These are phyloP conservation scores for Brasenia schreberi DNA, from an alignment of 164 flowering plant genomes.

Conservation along the genomic window DNA sequence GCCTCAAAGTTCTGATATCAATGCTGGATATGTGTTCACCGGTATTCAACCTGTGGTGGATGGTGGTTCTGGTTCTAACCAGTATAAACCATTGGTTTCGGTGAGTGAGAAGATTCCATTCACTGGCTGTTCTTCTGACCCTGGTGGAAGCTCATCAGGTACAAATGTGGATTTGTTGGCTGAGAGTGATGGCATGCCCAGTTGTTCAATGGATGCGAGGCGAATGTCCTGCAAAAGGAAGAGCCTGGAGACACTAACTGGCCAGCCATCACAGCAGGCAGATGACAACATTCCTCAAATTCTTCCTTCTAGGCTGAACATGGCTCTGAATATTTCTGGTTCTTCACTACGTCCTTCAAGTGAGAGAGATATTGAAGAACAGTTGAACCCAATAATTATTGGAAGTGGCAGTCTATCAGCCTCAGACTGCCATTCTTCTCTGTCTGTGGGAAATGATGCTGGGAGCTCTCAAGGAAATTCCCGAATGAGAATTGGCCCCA, in stretches of 20 bases:
- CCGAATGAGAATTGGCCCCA: constrained; percentile 20
- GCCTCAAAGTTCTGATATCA: constrained; percentile 12
- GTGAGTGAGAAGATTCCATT: constrained; percentile 19
- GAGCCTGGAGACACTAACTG: constrained; percentile 45
- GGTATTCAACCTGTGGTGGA: constrained; percentile 19
- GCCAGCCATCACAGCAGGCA: constrained; percentile 46
- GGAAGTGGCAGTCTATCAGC: constrained; percentile 18
- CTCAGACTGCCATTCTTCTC: constrained; percentile 21
- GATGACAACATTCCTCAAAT: constrained; percentile 36
- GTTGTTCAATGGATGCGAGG: constrained; percentile 41
- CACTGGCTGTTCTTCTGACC: constrained; percentile 24
- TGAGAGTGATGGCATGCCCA: constrained; percentile 38
- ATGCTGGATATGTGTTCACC: constrained; percentile 22
- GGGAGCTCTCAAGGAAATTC: constrained; percentile 30
- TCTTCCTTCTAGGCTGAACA: constrained; percentile 15
- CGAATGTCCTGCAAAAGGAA: constrained; percentile 66
- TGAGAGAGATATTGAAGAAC: constrained; percentile 16
- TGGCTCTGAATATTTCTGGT: constrained; percentile 16
- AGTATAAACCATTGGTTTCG: constrained; percentile 20
- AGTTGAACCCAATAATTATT: constrained; percentile 24
- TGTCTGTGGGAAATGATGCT: constrained; percentile 10
- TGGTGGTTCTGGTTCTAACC: constrained; percentile 12
- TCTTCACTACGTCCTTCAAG: constrained; percentile 12
- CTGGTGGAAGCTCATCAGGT: constrained; percentile 24
- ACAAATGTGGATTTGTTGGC: constrained; percentile 24